Evolutionary conservation across 1,284 basidiomycete species (phyloP).

Genomic region (Malassezia restricta): DNA sequence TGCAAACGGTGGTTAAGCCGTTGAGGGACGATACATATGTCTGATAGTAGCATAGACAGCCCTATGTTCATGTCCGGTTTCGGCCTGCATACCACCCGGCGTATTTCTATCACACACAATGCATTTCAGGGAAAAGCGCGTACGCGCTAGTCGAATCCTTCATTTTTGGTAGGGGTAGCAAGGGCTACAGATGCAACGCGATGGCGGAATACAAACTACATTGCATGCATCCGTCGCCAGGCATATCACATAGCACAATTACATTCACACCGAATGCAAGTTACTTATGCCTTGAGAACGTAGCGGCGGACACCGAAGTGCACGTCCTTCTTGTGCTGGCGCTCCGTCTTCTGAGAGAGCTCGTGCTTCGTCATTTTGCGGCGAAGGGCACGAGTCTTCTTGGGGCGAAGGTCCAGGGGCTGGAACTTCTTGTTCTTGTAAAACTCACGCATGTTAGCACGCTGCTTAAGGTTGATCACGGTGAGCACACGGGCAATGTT

Average conservation of each 20-base stretch:
- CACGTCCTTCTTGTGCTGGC: conserved; percentile 44
- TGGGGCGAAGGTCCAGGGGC: conserved; percentile 91
- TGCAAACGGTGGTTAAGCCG: too few relatives aligned
- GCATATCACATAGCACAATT: neutral
- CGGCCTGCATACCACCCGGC: too few relatives aligned
- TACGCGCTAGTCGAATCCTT: neutral
- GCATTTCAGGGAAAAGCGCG: neutral
- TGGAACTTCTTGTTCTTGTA: conserved; percentile 96
- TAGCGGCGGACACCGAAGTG: conserved; percentile 44
- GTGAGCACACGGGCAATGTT: conserved; percentile 97
- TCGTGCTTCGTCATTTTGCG: conserved; percentile 68
- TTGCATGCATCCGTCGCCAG: conserved; percentile 6
- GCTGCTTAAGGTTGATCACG: conserved; percentile 95
- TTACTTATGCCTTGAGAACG: conserved; percentile 44
- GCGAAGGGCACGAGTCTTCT: conserved; percentile 98
- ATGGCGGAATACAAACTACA: conserved; percentile 13
- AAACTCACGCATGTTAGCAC: conserved; percentile 90
- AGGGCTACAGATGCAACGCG: conserved; percentile 9
- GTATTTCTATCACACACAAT: too few relatives aligned
- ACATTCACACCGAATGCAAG: neutral
- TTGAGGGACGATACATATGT: too few relatives aligned
- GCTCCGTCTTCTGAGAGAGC: conserved; percentile 37
- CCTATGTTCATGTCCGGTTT: too few relatives aligned
- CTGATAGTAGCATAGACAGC: too few relatives aligned
- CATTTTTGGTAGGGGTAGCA: conserved; percentile 10